Evolutionary conservation across 2,329 filamentous ascomycete species (phyloP).

Genomic region (Hypoxylon sp.): DNA sequence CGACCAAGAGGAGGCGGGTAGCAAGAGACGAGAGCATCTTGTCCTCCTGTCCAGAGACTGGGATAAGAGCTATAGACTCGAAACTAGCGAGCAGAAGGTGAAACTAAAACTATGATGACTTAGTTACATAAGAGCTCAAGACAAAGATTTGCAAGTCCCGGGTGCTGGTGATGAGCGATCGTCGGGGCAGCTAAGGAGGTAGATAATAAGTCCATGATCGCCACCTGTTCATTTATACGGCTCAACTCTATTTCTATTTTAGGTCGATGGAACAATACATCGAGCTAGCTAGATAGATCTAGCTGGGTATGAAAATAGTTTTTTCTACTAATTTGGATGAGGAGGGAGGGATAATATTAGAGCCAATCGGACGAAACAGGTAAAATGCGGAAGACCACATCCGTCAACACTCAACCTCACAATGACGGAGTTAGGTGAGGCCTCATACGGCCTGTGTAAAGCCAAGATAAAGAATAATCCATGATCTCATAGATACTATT

Average conservation of each 20-base stretch:
- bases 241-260: conserved; percentile 16
- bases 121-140: conserved; percentile 18
- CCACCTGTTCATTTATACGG: conserved; percentile 31
- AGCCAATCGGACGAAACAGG: conserved; percentile 39
- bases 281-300: conserved; percentile 4
- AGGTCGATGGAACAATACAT: conserved; percentile 22
- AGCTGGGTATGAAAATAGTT: conserved; percentile 6
- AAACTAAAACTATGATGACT: background rate
- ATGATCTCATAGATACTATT: conserved; percentile 9
- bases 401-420: conserved; percentile 36
- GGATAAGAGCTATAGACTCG: background rate
- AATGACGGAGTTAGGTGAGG: conserved; percentile 7
- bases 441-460: background rate
- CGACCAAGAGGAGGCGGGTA: conserved; percentile 24
- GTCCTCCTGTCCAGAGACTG: background rate
- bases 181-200: conserved; percentile 14
- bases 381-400: conserved; percentile 45
- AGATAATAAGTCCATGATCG: conserved; percentile 11
- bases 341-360: conserved; percentile 22
- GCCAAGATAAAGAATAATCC: conserved; percentile 2
- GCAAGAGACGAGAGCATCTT: conserved; percentile 42
- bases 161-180: conserved; percentile 26
- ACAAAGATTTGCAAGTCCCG: conserved; percentile 4
- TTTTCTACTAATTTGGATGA: conserved; percentile 19
- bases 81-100: background rate